Base-by-base conservation (phyloP, 352 stramenopile genomes). In the Phytophthora meadii region DNA sequence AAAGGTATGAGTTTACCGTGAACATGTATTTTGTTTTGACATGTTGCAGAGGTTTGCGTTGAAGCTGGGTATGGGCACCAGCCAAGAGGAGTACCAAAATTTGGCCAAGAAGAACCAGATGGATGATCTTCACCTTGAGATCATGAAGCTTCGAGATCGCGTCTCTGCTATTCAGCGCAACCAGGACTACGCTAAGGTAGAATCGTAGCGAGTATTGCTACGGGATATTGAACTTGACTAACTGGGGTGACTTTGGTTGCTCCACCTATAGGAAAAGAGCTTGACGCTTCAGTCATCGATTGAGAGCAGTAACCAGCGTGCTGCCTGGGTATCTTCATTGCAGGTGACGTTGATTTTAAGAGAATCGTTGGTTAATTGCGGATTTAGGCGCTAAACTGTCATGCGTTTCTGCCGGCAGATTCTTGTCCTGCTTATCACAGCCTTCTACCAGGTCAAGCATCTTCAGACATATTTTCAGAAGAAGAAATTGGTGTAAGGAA, bases 181-280 rank as follows among this genome's bases (percentile, higher is more conserved):
- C 40, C 84, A 94, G 42, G 84, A 95, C 72, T 97, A 96, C 58
- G 82, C 77, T 28, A 90, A 93, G 76, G 84, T 93, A 39, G 30
- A 36, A 14, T 8, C 9, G 3, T 36, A 4, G 30, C 30, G 30
- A 14, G 14, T 36, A 1, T 36, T 36, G 1, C 30, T 36, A 14
- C 30, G 9, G 6, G 2, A 11, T 34, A 34, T 4, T 14, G 30
- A 14, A 36, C 9, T 36, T 36, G 2, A 10, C 30, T 36, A 36
- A 36, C 7, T 39, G 12, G 57, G 19, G 19, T 19, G 19, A 19
- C 19, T 6, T 52, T 2, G 56, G 2, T 55, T 70, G 27, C 5
- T 37, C 12, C 11, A 37, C 45, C 17, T 44, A 47, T 54, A 91
- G 82, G 70, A 88, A 47, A 93, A 94, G 68, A 85, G 84, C 52